Conservation (phyloP, 2,329 filamentous ascomycete species). For the Gnomoniopsis smithogilvyi region DNA sequence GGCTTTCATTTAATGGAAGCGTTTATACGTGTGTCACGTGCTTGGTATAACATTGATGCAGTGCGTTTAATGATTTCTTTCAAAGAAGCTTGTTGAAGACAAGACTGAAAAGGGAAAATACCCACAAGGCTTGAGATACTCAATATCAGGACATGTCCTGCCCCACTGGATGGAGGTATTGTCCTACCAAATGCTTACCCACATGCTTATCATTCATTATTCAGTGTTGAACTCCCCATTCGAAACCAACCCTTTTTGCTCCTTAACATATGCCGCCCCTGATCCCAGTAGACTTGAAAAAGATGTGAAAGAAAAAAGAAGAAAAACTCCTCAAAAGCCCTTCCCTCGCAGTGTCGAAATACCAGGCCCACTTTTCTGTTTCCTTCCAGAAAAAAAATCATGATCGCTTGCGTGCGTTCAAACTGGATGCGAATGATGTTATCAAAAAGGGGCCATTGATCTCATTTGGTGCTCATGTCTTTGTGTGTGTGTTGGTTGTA, state of each 20-base stretch:
- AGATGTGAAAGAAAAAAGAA: too few relatives aligned
- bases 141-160: background rate
- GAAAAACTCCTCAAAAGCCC: too few relatives aligned
- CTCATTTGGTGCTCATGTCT: too few relatives aligned
- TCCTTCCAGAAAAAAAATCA: too few relatives aligned
- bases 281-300: background rate
- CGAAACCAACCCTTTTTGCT: background rate
- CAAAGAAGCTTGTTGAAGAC: background rate
- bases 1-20: background rate
- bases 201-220: background rate
- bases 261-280: background rate
- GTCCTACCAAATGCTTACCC: background rate
- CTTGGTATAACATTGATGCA: background rate
- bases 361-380: background rate
- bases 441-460: background rate
- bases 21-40: too few relatives aligned
- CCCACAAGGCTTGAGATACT: background rate
- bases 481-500: too few relatives aligned
- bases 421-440: background rate
- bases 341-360: background rate
- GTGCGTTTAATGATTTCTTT: too few relatives aligned
- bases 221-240: background rate
- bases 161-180: background rate
- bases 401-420: background rate
- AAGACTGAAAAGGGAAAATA: background rate